A percentile compares a stretch with the other conserved stretches of the same genome.
Conservation (phyloP, 2,329 filamentous ascomycete species). For the Aspergillus felis region DNA sequence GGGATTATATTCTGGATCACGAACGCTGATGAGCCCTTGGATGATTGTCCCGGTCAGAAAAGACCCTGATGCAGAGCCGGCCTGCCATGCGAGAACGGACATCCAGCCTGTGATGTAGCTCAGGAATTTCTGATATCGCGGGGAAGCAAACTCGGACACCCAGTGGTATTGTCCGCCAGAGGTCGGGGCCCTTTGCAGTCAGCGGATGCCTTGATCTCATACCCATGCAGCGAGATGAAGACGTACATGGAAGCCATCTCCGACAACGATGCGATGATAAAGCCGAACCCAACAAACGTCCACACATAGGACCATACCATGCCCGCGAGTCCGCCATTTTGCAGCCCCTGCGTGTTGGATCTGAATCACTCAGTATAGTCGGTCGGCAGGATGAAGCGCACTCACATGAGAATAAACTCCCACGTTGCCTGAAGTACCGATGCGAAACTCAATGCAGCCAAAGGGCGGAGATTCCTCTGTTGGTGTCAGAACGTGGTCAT, state of each 20-base stretch:
- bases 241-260: constrained; percentile 54
- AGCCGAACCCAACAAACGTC: constrained; percentile 64
- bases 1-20: constrained; percentile 38
- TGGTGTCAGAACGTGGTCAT: not conserved
- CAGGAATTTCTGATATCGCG: constrained; percentile 48
- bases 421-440: constrained; percentile 34
- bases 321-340: constrained; percentile 24
- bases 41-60: constrained; percentile 49
- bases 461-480: constrained; percentile 30
- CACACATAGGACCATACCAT: constrained; percentile 32
- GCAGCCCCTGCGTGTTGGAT: constrained; percentile 21
- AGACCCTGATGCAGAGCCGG: constrained; percentile 45
- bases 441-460: constrained; percentile 33
- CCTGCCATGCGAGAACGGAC: constrained; percentile 49
- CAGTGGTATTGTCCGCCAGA: constrained; percentile 58
- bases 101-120: constrained; percentile 55
- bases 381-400: not conserved
- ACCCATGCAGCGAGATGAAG: too few species aligned
- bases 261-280: constrained; percentile 55
- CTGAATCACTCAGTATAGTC: constrained; percentile 2
- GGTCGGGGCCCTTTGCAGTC: constrained; percentile 46
- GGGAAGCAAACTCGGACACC: constrained; percentile 53
- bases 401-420: constrained; percentile 34
- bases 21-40: constrained; percentile 42
- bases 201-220: not conserved